phyloP scores from a whole-genome alignment of 2,329 filamentous ascomycete genomes.

The Colletotrichum aenigma region DNA sequence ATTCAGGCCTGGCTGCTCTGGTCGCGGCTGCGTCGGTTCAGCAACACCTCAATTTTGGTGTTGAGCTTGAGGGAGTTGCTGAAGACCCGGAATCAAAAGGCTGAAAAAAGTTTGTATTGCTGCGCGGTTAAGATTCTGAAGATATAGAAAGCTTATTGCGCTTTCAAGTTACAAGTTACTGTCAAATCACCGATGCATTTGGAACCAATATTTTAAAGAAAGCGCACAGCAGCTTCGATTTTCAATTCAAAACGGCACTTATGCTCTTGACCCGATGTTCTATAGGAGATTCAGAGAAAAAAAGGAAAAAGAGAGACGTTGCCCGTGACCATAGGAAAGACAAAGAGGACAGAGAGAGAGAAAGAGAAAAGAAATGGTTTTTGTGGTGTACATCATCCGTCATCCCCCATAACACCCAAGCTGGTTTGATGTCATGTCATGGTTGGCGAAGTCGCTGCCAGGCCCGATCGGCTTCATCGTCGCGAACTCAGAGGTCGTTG shows the following conservation, averaged over 20 bases:
- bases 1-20: background rate
- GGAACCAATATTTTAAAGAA: background rate
- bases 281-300: background rate
- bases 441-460: background rate
- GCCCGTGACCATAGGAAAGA: background rate
- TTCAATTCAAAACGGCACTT: background rate
- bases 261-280: background rate
- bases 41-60: background rate
- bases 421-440: background rate
- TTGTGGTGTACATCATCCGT: background rate
- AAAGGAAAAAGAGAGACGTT: background rate
- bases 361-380: background rate
- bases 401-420: background rate
- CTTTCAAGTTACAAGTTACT: background rate
- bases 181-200: background rate
- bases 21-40: background rate
- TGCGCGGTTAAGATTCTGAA: fast-evolving
- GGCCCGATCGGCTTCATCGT: background rate
- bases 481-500: background rate
- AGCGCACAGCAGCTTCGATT: background rate
- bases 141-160: fast-evolving
- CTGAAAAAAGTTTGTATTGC: fast-evolving
- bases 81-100: fast-evolving
- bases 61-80: background rate
- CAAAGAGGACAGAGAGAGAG: background rate